Base-by-base conservation (phyloP, 2,329 filamentous ascomycete species). In the Pezicula carpinea region DNA sequence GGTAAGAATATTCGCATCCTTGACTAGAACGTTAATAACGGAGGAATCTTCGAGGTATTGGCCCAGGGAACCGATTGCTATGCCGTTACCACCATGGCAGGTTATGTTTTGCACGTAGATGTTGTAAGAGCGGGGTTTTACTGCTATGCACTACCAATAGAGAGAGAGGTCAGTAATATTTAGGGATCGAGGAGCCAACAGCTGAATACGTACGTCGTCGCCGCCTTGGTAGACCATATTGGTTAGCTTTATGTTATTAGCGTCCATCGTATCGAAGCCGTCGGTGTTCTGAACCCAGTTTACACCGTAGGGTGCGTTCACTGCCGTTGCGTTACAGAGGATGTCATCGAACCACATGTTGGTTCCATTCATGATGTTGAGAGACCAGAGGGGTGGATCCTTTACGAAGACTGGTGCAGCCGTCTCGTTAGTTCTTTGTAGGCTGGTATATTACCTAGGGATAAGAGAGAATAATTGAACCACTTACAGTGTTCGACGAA, bases 281-380 rank as follows among this genome's bases (percentile, higher is more conserved):
- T 79, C 76, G 0, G 75, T 79, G 52, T 79, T 79, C 57, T 78
- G 75, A 1, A 78, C 75, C 75, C 75, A 79, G 47, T 78, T 79
- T 5, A 55, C 58, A 2, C 75, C 75, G n/a, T 65, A 70, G 0
- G 75, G 75, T 4, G 73, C 75, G 43, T 72, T 59, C 1, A 71
- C 62, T 0, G 72, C 69, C 0, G 75, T 79, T 3, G 72, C 72
- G 57, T 79, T 79, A 52, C 62, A 63, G 31, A 69, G 64, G 35
- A 79, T 73, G 50, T 78, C 72, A 44, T 74, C 66, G 49, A 79
- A 73, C 42, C 60, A 62, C 60, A 79, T 72, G 43, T 77, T 66
- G 0, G 72, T 79, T 1, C 74, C 76, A 46, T 78, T 79, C 73
- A 79, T 79, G 49, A 79, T 75, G 55, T 79, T 79, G 42, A 79